Percentiles rank a stretch among this genome's conserved stretches.
These are phyloP conservation scores for Suhomyces wounanorum DNA, from an alignment of 1,139 yeast species.

Conservation along the genomic window DNA sequence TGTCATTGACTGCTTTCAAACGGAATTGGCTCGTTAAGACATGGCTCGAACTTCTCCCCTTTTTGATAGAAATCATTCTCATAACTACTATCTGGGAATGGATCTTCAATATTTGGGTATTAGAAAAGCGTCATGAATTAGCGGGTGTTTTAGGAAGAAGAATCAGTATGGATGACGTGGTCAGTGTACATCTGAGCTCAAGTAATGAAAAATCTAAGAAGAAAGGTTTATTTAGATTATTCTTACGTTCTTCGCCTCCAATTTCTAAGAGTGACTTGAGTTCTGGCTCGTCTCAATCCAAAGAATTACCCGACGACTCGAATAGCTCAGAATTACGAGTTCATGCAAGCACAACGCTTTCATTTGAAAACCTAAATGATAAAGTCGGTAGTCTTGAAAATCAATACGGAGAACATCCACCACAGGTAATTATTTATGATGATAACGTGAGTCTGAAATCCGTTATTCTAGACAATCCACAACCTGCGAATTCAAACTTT, in stretches of 20 bases:
- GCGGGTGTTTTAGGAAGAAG: conserved; percentile 53
- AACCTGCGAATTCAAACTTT: not conserved
- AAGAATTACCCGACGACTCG: conserved; percentile 2
- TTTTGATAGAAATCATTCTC: conserved; percentile 39
- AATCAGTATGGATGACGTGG: conserved; percentile 41
- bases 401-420: conserved; percentile 9
- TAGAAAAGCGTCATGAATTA: conserved; percentile 46
- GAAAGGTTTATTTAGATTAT: conserved; percentile 1
- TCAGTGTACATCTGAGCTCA: conserved; percentile 12
- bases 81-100: conserved; percentile 55
- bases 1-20: conserved; percentile 29
- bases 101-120: conserved; percentile 44
- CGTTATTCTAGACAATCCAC: not conserved
- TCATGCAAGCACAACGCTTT: conserved; percentile 7
- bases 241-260: not conserved
- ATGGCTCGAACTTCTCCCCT: conserved; percentile 45
- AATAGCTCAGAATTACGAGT: conserved; percentile 5
- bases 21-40: conserved; percentile 33
- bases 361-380: not conserved
- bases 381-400: conserved; percentile 4
- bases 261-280: conserved; percentile 3
- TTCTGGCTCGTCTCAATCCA: conserved; percentile 2
- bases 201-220: not conserved
- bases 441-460: not conserved
- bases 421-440: conserved; percentile 6